Percentiles rank a stretch among this genome's conserved stretches.
phyloP scores from a whole-genome alignment of 2,329 filamentous ascomycete species.

The Arthrobotrys entomopaga region DNA sequence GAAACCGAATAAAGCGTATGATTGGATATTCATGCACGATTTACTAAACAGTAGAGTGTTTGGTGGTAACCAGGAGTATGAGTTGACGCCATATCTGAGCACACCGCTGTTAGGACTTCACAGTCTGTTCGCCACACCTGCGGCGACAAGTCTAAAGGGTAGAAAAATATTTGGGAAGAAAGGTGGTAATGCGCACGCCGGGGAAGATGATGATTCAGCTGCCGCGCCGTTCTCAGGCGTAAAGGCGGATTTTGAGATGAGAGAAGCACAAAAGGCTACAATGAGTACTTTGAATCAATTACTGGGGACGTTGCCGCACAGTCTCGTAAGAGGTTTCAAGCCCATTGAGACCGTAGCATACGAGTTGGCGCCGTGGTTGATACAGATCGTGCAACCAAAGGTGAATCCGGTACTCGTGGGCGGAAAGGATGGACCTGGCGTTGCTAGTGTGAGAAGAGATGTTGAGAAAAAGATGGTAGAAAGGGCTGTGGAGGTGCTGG shows the following conservation, averaged over 20 bases:
- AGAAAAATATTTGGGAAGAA: conserved; percentile 60
- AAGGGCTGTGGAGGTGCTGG: conserved; percentile 81
- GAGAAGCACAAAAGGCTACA: conserved; percentile 83
- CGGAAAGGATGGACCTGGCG: conserved; percentile 82
- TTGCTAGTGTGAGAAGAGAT: conserved; percentile 88
- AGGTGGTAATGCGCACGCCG: conserved; percentile 61
- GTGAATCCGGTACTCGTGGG: conserved; percentile 90
- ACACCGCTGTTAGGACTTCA: conserved; percentile 91
- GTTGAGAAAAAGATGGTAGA: conserved; percentile 82
- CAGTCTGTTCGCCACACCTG: conserved; percentile 74
- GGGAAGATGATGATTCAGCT: conserved; percentile 67
- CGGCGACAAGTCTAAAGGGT: conserved; percentile 62
- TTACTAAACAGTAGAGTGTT: conserved; percentile 76
- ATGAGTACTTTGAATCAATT: conserved; percentile 77
- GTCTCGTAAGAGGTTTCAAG: conserved; percentile 54
- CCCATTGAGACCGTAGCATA: conserved; percentile 62
- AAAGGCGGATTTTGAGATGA: conserved; percentile 81
- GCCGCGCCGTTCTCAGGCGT: conserved; percentile 78
- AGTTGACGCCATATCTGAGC: conserved; percentile 85
- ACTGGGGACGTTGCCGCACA: conserved; percentile 74
- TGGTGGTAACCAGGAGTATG: conserved; percentile 84
- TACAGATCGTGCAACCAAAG: conserved; percentile 84
- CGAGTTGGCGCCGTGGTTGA: conserved; percentile 80
- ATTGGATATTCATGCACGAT: conserved; percentile 97
- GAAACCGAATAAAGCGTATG: conserved; percentile 86